Evolutionary conservation across 495 filamentous ascomycete genomes (phyloP).

Genomic region (Umbilicaria muhlenbergii): DNA sequence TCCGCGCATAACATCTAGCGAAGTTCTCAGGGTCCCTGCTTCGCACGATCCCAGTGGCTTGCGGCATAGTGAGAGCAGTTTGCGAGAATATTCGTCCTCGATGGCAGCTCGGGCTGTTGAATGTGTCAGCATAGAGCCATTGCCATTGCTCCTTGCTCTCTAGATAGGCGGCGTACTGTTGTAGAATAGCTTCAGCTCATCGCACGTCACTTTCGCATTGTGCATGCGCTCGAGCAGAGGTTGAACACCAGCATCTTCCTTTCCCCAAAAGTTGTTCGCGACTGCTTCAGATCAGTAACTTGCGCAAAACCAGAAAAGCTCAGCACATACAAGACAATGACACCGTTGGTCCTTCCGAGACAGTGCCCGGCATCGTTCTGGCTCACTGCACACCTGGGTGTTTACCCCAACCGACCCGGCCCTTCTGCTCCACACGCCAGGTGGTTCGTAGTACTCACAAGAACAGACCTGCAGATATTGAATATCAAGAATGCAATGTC

Average conservation of each 20-base stretch:
- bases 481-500: no score
- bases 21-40: slow-evolving; percentile 63
- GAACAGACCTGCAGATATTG: no score
- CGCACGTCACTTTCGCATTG: slow-evolving; percentile 84
- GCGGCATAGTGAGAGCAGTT: slow-evolving; percentile 68
- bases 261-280: slow-evolving; percentile 99
- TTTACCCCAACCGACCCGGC: no score
- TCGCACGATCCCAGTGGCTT: slow-evolving; percentile 88
- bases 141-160: background rate
- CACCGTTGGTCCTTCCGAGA: slow-evolving; percentile 46
- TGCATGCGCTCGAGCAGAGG: slow-evolving; percentile 95
- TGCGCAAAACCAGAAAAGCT: background rate
- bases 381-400: background rate
- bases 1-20: slow-evolving; percentile 71
- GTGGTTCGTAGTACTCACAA: no score
- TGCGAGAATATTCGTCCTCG: slow-evolving; percentile 95
- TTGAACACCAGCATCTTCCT: slow-evolving; percentile 88
- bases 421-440: no score
- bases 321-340: slow-evolving; percentile 43
- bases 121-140: slow-evolving; percentile 2
- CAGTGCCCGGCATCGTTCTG: slow-evolving; percentile 41
- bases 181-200: slow-evolving; percentile 90
- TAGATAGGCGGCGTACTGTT: slow-evolving; percentile 33
- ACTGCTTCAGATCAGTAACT: slow-evolving; percentile 32
- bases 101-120: slow-evolving; percentile 67